A percentile compares a stretch with the other conserved stretches of the same genome.
Conservation (phyloP, 768 basidiomycete genomes). For the Candolleomyces eurysporus region DNA sequence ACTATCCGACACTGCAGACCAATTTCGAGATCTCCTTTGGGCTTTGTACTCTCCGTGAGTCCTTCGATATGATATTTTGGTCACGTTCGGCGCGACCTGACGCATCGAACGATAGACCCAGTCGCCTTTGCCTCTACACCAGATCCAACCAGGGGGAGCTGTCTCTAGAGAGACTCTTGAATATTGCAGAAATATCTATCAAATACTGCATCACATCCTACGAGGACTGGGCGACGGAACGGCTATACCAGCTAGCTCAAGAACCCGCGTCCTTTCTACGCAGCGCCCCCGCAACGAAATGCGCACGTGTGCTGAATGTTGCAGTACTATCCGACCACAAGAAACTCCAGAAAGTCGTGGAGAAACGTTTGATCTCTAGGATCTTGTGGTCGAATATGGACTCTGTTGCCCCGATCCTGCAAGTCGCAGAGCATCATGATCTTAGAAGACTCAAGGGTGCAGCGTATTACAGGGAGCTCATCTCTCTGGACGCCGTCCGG, state of each 20-base stretch:
- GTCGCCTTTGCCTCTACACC: slow-evolving; percentile 22
- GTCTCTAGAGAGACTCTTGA: slow-evolving; percentile 41
- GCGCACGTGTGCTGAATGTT: slow-evolving; percentile 49
- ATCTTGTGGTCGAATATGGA: slow-evolving; percentile 52
- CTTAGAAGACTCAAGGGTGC: slow-evolving; percentile 45
- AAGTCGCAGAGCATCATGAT: slow-evolving; percentile 41
- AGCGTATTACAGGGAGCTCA: slow-evolving; percentile 50
- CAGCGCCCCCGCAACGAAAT: slow-evolving; percentile 28
- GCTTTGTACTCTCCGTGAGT: slow-evolving; percentile 48
- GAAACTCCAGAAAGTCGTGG: slow-evolving; percentile 46
- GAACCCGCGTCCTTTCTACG: slow-evolving; percentile 29
- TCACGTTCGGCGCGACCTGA: neutral
- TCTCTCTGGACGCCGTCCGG: slow-evolving; percentile 26
- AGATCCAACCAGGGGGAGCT: slow-evolving; percentile 13
- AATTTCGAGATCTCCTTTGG: slow-evolving; percentile 51
- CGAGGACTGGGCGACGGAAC: slow-evolving; percentile 42
- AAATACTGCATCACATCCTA: slow-evolving; percentile 48
- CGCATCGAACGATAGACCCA: slow-evolving; percentile 1
- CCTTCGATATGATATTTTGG: neutral
- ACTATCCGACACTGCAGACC: slow-evolving; percentile 39
- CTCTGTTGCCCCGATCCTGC: slow-evolving; percentile 43
- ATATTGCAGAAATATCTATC: slow-evolving; percentile 43
- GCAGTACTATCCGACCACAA: slow-evolving; percentile 49
- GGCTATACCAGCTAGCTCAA: slow-evolving; percentile 34
- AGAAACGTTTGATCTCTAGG: slow-evolving; percentile 46